phyloP scores from a whole-genome alignment of 2,329 filamentous ascomycete species.

The Paraphoma chrysanthemicola region DNA sequence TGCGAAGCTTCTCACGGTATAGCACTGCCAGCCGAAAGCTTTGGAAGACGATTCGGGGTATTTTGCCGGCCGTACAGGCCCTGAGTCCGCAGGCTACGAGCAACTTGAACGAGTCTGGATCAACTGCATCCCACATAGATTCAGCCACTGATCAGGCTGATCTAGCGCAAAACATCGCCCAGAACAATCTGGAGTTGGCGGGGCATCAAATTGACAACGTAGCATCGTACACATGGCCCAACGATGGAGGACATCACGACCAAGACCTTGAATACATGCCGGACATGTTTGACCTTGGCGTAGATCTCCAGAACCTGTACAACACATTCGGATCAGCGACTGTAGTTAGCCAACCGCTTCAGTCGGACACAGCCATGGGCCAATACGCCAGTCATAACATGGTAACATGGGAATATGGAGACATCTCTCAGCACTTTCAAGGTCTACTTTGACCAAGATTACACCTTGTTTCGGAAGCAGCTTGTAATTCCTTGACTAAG shows the following conservation, averaged over 20 bases:
- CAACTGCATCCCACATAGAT: background rate
- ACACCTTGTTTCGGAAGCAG: background rate
- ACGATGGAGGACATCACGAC: slow-evolving; percentile 1
- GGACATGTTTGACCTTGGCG: slow-evolving; percentile 15
- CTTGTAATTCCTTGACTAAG: background rate
- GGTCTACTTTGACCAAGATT: slow-evolving; percentile 8
- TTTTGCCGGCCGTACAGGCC: slow-evolving; percentile 23
- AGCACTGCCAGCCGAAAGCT: slow-evolving; percentile 23
- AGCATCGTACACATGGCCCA: slow-evolving; percentile 2
- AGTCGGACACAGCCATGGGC: background rate
- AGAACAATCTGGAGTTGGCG: background rate
- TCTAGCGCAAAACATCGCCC: background rate
- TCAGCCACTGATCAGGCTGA: background rate
- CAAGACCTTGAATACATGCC: slow-evolving; percentile 13
- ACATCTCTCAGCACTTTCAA: slow-evolving; percentile 11
- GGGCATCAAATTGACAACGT: background rate
- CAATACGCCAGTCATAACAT: background rate
- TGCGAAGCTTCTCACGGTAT: slow-evolving; percentile 24
- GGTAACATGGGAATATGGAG: slow-evolving; percentile 6
- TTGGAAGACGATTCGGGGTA: slow-evolving; percentile 26
- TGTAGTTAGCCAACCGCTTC: background rate
- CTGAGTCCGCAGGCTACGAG: slow-evolving; percentile 3
- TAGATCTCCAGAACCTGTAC: slow-evolving; percentile 10
- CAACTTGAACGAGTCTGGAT: background rate
- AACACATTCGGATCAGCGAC: slow-evolving; percentile 9